Evolutionary conservation across 2,329 filamentous ascomycete genomes (phyloP), one percentile per base, ranked within the genome.

Genomic region (Pseudogymnoascus sp.): DNA sequence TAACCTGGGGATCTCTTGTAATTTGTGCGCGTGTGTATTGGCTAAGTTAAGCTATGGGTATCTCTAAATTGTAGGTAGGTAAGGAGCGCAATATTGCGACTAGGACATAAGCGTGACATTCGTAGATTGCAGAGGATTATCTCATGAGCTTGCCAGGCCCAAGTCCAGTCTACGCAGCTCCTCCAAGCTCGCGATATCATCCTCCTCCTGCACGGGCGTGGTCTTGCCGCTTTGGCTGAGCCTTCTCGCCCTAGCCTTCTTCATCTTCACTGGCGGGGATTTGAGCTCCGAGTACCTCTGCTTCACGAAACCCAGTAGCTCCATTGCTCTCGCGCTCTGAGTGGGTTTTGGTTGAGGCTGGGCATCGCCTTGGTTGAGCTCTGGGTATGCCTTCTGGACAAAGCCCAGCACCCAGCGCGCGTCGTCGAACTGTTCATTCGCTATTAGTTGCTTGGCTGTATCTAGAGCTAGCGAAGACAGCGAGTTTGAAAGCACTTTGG

Each of bases 141-240:
- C 16, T 50, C 44, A 50, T 50, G 44, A 29, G 3, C 44, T 26
- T 14, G 42, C 3, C 13, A 26, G 13, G 14, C 24, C 24, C 44
- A 50, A 11, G 14, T 59, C 56, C 10, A 59, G n/a, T 14, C 35
- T 59, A 37, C 35, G 29, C 56, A 59, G 56, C 56, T 21, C 31
- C 16, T 31, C n/a, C 29, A 59, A 13, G 35, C 35, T 59, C 35
- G 31, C 56, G 7, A 35, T 38, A 35, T 59, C 60, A 40, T 31
- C 38, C 40, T 61, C 37, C 26, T 70, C 56, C 67, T 66, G 37
- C 68, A 67, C 11, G 16, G 31, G 4, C n/a, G 16, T 59, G 2
- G 71, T 88, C 85, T 68, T 87, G 86, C 59, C 85, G 85, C 13
- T 79, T 76, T 61, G 37, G 11, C 40, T 53, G 4, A 38, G 29